phyloP scores from a whole-genome alignment of 768 basidiomycete genomes.

The Boletus vinaceobasis region DNA sequence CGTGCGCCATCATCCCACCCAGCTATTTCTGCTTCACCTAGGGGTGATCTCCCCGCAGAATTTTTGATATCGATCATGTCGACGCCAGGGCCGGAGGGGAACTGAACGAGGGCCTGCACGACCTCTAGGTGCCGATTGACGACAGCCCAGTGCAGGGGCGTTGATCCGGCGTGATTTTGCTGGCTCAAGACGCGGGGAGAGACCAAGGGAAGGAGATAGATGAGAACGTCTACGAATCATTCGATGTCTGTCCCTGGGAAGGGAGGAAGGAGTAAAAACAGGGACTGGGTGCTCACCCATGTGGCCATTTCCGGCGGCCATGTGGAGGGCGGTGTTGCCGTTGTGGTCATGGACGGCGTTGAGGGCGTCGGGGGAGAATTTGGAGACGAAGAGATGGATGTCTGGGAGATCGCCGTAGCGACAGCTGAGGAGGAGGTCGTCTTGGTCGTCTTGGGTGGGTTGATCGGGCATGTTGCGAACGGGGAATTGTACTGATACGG shows the following conservation, averaged over 20 bases:
- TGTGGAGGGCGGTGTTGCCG: constrained; percentile 80
- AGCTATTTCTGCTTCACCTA: constrained; percentile 75
- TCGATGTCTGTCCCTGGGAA: constrained; percentile 7
- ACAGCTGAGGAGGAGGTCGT: constrained; percentile 78
- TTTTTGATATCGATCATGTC: constrained; percentile 78
- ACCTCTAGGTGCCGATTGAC: constrained; percentile 73
- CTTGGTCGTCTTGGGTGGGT: constrained; percentile 50
- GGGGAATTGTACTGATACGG: no score
- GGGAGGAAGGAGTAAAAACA: background rate
- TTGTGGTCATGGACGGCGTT: constrained; percentile 62
- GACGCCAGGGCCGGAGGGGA: constrained; percentile 55
- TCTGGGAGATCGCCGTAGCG: constrained; percentile 88
- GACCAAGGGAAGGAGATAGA: constrained; percentile 64
- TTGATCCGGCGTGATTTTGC: constrained; percentile 62
- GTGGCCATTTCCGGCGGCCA: constrained; percentile 89
- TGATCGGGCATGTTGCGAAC: background rate
- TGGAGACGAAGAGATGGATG: constrained; percentile 59
- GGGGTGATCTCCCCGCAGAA: constrained; percentile 65
- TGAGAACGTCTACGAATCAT: constrained; percentile 61
- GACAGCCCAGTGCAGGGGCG: constrained; percentile 89
- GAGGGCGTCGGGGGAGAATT: constrained; percentile 52
- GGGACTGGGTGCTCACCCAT: constrained; percentile 48
- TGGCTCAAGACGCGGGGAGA: constrained; percentile 13
- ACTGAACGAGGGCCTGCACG: constrained; percentile 56
- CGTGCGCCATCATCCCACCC: constrained; percentile 83